Conservation (phyloP, 1,284 basidiomycete species). For the Butyriboletus appendiculatus region DNA sequence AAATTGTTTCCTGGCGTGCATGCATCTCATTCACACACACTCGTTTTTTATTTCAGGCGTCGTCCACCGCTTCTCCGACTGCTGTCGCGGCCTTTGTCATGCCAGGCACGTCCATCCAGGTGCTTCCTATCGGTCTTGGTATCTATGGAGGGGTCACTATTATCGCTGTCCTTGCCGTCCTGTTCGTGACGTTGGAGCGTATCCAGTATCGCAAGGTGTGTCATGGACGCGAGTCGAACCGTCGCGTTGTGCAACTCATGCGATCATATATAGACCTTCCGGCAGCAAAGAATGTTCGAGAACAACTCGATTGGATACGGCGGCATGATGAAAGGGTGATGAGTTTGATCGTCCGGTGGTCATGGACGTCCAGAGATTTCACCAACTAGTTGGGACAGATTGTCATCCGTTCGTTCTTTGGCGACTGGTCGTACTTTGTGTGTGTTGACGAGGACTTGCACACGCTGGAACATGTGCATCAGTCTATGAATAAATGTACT, state of each 20-base stretch:
- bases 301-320: slow-evolving; percentile 60
- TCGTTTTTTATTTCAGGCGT: slow-evolving; percentile 5
- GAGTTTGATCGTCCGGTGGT: background rate
- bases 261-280: slow-evolving; percentile 57
- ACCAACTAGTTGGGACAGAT: background rate
- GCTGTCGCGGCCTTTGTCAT: slow-evolving; percentile 54
- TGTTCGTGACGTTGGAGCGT: slow-evolving; percentile 78
- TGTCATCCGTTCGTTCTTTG: slow-evolving; percentile 10
- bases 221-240: slow-evolving; percentile 5
- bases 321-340: slow-evolving; percentile 37
- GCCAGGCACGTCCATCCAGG: slow-evolving; percentile 70
- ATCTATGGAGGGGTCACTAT: slow-evolving; percentile 81
- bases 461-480: slow-evolving; percentile 10
- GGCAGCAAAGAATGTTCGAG: slow-evolving; percentile 72
- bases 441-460: background rate
- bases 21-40: background rate
- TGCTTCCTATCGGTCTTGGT: slow-evolving; percentile 78
- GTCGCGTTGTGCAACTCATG: slow-evolving; percentile 3
- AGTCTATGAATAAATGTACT: background rate
- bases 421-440: background rate
- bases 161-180: slow-evolving; percentile 76
- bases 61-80: slow-evolving; percentile 41
- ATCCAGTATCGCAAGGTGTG: slow-evolving; percentile 78
- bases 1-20: background rate
- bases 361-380: background rate